Evolutionary conservation across 768 basidiomycete genomes (phyloP), one percentile per base, ranked within the genome.

Genomic region (Pilatotrama ljubarskyi): DNA sequence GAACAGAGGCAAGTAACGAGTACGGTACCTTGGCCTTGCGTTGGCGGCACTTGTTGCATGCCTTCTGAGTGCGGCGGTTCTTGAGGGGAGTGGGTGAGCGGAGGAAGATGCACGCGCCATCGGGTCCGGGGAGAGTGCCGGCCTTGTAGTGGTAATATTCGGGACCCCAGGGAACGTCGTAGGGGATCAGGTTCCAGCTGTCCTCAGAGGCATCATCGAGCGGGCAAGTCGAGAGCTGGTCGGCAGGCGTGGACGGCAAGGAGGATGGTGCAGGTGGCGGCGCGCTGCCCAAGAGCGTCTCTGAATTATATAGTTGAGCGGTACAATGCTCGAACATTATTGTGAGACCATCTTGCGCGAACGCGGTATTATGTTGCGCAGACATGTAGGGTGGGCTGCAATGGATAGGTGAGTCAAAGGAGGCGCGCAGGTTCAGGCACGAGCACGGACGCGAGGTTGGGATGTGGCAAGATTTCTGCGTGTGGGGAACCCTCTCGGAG

Each of bases 51-150:
- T 70, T 73, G 48, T 72, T 69, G 64, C 76, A 77, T 4, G 76
- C 76, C 57, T 72, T 71, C 20, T 69, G 65, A 11, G 76, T 74
- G 25, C 76, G 72, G 43, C 72, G 67, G 59, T 75, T 72, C 58
- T 73, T 74, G 58, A 74, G 56, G 6, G 76, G 75, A 15, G 76
- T 77, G 17, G 76, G 76, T 11, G 75, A 76, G 48, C 76, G 73
- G 35, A 77, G 65, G 66, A 77, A 75, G 35, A 76, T 65, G 64
- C 75, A 76, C 13, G 65, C 65, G 22, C 76, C 76, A 26, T 76
- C 72, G 17, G 75, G 75, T 2, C 76, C 76, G 0, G 76, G 76
- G 5, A 77, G 69, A 10, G 66, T 69, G 22, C 76, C 76, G 0
- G 66, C 57, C 29, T 61, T 61, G 58, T 76, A 76, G 42, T 70